phyloP scores from a whole-genome alignment of 2,329 filamentous ascomycete genomes.

The Diaporthe helianthi region DNA sequence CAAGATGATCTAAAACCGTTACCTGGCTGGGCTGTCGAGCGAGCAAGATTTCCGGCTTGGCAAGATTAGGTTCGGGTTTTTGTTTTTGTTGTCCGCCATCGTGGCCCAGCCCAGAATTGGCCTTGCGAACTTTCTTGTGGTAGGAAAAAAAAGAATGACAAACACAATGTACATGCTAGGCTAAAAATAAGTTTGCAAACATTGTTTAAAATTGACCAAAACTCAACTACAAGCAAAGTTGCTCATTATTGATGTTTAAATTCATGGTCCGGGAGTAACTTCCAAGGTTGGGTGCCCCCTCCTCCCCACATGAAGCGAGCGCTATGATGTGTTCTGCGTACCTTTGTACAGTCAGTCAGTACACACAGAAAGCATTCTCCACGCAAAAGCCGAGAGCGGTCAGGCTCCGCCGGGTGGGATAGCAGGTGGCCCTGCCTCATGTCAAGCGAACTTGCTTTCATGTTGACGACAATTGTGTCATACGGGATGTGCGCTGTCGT shows the following conservation, averaged over 20 bases:
- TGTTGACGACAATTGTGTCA: constrained; percentile 7
- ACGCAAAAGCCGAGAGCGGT: background rate
- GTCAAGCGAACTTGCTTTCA: background rate
- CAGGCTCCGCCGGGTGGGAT: constrained; percentile 1
- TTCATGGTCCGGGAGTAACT: too few relatives aligned
- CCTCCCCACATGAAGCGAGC: background rate
- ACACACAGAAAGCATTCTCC: background rate
- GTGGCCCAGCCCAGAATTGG: background rate
- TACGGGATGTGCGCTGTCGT: background rate
- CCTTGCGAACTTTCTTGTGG: too few relatives aligned
- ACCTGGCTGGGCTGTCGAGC: background rate
- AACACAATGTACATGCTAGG: too few relatives aligned
- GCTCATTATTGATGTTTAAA: too few relatives aligned
- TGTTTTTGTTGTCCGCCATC: background rate
- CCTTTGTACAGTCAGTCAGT: background rate
- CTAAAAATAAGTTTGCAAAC: too few relatives aligned
- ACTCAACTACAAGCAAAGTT: too few relatives aligned
- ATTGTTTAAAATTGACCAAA: too few relatives aligned
- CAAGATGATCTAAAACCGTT: background rate
- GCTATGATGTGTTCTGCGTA: background rate
- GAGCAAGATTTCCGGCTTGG: constrained; percentile 24
- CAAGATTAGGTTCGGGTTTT: background rate
- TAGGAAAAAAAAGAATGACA: too few relatives aligned
- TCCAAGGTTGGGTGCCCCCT: too few relatives aligned
- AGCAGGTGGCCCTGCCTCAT: background rate